These are phyloP conservation scores for Curvularia hawaiiensis DNA, from an alignment of 2,329 filamentous ascomycete genomes.

Conservation along the genomic window DNA sequence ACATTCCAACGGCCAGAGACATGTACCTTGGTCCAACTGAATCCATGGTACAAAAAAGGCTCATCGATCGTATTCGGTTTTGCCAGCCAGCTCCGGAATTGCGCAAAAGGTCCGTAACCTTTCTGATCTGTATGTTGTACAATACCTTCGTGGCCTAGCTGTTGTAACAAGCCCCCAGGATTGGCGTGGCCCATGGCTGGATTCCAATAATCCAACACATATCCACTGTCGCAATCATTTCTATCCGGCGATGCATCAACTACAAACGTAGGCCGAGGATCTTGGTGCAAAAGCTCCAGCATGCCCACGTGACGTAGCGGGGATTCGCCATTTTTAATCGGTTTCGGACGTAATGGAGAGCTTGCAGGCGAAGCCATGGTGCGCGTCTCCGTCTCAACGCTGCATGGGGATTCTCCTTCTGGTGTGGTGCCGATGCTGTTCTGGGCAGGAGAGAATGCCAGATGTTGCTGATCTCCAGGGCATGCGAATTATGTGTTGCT, in stretches of 20 bases:
- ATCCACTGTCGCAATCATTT: not conserved
- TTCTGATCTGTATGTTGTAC: not conserved
- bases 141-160: conserved; percentile 11
- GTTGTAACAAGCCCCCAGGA: conserved; percentile 13
- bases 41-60: conserved; percentile 10
- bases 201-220: conserved; percentile 27
- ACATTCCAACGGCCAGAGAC: conserved; percentile 30
- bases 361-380: conserved; percentile 5
- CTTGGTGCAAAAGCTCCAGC: conserved; percentile 27
- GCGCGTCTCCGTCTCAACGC: not conserved
- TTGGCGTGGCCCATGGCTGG: conserved; percentile 23
- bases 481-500: conserved; percentile 1
- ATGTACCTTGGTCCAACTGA: conserved; percentile 22
- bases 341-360: conserved; percentile 6
- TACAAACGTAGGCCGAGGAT: conserved; percentile 29
- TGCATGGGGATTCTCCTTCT: conserved; percentile 6
- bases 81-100: conserved; percentile 28
- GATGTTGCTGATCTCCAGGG: conserved; percentile 2
- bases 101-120: not conserved
- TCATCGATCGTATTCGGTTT: not conserved
- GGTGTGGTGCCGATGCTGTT: conserved; percentile 3
- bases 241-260: conserved; percentile 13
- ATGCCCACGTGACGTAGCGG: conserved; percentile 23
- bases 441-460: not conserved
- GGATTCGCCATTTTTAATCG: conserved; percentile 9